Percentiles rank a stretch among this genome's conserved stretches.
Conservation (phyloP, 208 protist genomes). For the Trypanosoma rangeli region DNA sequence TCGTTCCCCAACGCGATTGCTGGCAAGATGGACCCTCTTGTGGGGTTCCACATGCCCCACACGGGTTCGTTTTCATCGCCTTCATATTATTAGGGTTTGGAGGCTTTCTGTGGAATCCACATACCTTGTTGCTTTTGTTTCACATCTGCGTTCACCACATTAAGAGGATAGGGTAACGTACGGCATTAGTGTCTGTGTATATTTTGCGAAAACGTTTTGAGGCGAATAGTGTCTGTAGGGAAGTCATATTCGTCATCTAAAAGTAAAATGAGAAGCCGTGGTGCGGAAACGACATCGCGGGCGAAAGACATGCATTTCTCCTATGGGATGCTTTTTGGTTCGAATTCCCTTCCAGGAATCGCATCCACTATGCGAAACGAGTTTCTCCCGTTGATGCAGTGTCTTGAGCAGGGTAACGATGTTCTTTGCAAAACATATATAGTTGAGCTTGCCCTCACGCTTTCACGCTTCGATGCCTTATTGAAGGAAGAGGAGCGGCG, state of each 20-base stretch:
- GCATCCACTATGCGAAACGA: conserved; percentile 55
- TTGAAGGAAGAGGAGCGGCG: conserved; percentile 66
- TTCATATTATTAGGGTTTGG: conserved; percentile 7
- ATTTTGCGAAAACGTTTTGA: background rate
- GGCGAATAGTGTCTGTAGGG: conserved; percentile 7
- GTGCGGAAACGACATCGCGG: conserved; percentile 5
- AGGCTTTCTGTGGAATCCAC: background rate
- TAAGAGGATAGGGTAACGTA: background rate
- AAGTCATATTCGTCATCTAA: background rate
- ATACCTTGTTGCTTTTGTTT: background rate
- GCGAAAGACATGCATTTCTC: conserved; percentile 15
- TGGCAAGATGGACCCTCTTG: background rate
- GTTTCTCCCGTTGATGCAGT: conserved; percentile 64
- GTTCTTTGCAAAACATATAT: conserved; percentile 55
- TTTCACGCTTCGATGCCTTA: conserved; percentile 66
- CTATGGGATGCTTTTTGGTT: background rate
- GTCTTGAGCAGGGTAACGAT: conserved; percentile 35
- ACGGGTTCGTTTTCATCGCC: conserved; percentile 10
- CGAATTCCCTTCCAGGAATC: conserved; percentile 39
- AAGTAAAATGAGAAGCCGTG: conserved; percentile 16
- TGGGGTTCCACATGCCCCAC: background rate
- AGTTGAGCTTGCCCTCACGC: conserved; percentile 70
- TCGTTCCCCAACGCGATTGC: background rate
- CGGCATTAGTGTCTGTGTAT: background rate
- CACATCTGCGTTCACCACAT: background rate